Percentiles rank a stretch among this genome's conserved stretches.
Conservation (phyloP, 257 asterid genomes). For the Fraxinus quadrangulata region DNA sequence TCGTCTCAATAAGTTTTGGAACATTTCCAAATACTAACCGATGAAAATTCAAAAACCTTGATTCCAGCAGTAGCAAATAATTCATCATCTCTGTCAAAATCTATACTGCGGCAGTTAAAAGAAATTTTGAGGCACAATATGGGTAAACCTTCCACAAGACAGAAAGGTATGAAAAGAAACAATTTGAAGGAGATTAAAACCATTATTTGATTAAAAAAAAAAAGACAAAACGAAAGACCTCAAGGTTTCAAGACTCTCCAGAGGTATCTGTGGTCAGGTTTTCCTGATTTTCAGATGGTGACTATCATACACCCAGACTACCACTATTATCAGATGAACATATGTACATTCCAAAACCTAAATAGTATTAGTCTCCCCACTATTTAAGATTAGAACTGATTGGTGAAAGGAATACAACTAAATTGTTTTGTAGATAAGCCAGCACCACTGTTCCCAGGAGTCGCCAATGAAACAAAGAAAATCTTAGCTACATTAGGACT, state of each 20-base stretch:
- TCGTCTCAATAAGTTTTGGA: background rate
- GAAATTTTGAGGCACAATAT: constrained; percentile 18
- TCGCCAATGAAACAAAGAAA: background rate
- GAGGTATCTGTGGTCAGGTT: background rate
- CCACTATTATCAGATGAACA: background rate
- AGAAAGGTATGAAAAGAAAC: background rate
- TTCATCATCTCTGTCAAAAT: constrained; percentile 80
- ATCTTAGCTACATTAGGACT: background rate
- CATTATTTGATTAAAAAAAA: background rate
- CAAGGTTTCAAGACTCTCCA: background rate
- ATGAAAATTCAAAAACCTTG: constrained; percentile 67
- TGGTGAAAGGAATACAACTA: background rate
- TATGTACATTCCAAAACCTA: background rate
- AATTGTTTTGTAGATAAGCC: background rate
- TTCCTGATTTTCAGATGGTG: background rate
- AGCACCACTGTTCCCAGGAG: background rate
- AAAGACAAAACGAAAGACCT: background rate
- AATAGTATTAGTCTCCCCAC: background rate
- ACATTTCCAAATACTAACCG: constrained; percentile 46
- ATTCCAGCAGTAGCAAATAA: constrained; percentile 86
- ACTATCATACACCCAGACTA: background rate
- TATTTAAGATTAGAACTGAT: background rate
- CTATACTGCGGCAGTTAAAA: constrained; percentile 58
- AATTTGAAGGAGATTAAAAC: background rate
- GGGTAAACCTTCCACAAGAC: background rate